Evolutionary conservation across 2,329 filamentous ascomycete species (phyloP).

Genomic region (Fusarium graminum): DNA sequence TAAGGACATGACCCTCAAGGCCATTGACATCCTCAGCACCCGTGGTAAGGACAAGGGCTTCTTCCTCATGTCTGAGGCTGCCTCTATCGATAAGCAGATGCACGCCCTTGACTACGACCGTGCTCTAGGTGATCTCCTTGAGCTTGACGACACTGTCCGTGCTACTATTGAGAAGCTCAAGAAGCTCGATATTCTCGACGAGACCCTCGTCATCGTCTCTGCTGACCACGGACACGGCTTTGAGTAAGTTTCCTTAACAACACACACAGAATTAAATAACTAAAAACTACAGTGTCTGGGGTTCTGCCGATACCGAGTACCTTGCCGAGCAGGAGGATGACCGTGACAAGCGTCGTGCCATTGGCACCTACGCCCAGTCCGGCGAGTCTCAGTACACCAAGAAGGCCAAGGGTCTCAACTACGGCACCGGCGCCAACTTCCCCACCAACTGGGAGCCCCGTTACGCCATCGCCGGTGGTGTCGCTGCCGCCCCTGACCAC

Average conservation of each 20-base stretch:
- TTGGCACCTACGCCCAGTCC: constrained; percentile 79
- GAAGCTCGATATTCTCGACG: constrained; percentile 73
- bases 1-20: constrained; percentile 91
- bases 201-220: constrained; percentile 84
- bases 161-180: constrained; percentile 79
- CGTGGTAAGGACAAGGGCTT: constrained; percentile 78
- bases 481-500: constrained; percentile 79
- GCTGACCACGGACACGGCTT: constrained; percentile 94
- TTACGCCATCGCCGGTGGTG: constrained; percentile 81
- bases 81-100: constrained; percentile 92
- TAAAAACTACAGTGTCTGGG: constrained; percentile 68
- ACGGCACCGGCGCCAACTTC: constrained; percentile 81
- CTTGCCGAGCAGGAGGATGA: constrained; percentile 73
- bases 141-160: constrained; percentile 85
- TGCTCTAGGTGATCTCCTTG: constrained; percentile 84
- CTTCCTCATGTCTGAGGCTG: constrained; percentile 90
- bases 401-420: constrained; percentile 69
- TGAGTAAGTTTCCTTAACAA: constrained; percentile 57
- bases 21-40: constrained; percentile 80
- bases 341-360: constrained; percentile 79
- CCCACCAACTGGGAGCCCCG: constrained; percentile 87
- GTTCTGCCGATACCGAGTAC: constrained; percentile 84
- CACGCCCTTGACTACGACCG: constrained; percentile 87
- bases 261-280: not conserved
- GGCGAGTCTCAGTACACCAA: constrained; percentile 81